phyloP scores from a whole-genome alignment of 2,329 filamentous ascomycete species.

The Colletotrichum agaves region DNA sequence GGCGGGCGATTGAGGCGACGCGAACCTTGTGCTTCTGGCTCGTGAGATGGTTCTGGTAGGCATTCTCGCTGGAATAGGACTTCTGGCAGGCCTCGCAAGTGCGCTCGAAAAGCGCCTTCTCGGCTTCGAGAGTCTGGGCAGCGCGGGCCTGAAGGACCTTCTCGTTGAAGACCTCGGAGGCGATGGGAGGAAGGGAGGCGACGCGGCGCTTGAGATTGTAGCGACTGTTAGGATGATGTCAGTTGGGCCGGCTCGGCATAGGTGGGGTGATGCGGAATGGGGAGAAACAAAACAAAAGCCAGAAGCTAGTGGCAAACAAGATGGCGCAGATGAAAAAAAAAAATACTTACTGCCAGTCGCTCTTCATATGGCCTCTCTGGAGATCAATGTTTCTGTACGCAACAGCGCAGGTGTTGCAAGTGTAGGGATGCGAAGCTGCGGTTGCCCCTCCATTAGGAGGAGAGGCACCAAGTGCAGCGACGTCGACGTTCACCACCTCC shows the following conservation, averaged over 20 bases:
- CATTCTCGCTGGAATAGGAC: constrained; percentile 96
- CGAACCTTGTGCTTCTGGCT: constrained; percentile 90
- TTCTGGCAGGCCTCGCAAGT: constrained; percentile 85
- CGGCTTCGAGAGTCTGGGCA: constrained; percentile 82
- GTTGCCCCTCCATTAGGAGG: constrained; percentile 46
- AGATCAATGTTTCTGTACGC: constrained; percentile 94
- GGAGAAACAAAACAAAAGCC: not conserved
- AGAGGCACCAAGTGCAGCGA: constrained; percentile 35
- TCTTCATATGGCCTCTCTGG: constrained; percentile 96
- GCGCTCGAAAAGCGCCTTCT: constrained; percentile 89
- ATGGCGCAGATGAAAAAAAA: not conserved
- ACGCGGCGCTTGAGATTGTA: constrained; percentile 97
- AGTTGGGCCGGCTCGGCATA: constrained; percentile 26
- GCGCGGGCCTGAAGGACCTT: constrained; percentile 95
- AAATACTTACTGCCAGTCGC: constrained; percentile 91
- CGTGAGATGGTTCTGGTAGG: constrained; percentile 89
- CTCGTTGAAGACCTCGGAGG: constrained; percentile 92
- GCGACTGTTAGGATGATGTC: constrained; percentile 63
- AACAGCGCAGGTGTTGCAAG: constrained; percentile 98
- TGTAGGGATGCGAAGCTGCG: constrained; percentile 81
- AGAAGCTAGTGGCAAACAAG: not conserved
- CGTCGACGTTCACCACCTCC: constrained; percentile 51
- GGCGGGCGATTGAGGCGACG: constrained; percentile 55
- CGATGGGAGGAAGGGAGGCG: constrained; percentile 87
- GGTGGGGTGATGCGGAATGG: not conserved